Evolutionary conservation across 805 yeast genomes (phyloP).

Genomic region (Metschnikowia koreensis): DNA sequence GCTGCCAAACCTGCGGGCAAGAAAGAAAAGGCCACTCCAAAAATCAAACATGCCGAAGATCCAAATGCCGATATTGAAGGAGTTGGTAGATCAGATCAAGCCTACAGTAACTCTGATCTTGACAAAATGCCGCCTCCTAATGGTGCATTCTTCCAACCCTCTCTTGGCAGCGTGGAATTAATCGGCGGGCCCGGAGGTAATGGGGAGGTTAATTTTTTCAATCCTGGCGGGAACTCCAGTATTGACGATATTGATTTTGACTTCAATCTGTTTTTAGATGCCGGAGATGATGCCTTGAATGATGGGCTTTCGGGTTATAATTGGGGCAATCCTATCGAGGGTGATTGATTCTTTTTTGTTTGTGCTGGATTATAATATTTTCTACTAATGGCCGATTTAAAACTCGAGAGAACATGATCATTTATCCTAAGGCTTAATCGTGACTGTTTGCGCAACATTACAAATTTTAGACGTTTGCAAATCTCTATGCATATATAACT

Average conservation of each 20-base stretch:
- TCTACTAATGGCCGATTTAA: too few species aligned
- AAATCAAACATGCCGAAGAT: slow-evolving; percentile 21
- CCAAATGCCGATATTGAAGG: not conserved
- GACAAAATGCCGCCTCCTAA: slow-evolving; percentile 26
- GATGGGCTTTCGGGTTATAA: slow-evolving; percentile 38
- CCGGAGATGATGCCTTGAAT: slow-evolving; percentile 26
- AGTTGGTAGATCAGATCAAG: not conserved
- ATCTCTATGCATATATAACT: not conserved
- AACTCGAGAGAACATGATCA: too few species aligned
- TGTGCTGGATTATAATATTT: not conserved
- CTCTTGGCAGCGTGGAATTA: slow-evolving; percentile 30
- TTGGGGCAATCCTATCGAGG: slow-evolving; percentile 36
- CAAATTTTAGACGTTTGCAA: not conserved
- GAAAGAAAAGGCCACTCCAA: slow-evolving; percentile 27
- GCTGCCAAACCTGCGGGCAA: slow-evolving; percentile 17
- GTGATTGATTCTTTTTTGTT: slow-evolving; percentile 7
- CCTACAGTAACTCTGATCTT: not conserved
- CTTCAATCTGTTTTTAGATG: slow-evolving; percentile 42
- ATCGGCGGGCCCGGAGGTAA: slow-evolving; percentile 21
- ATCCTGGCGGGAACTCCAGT: slow-evolving; percentile 23
- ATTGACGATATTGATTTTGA: slow-evolving; percentile 46
- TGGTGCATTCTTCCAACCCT: slow-evolving; percentile 19
- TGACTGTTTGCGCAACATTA: not conserved
- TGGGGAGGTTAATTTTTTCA: slow-evolving; percentile 24
- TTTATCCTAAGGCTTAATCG: too few species aligned